These are phyloP conservation scores for Begonia loranthoides DNA, from an alignment of 306 rosid genomes.

Conservation along the genomic window DNA sequence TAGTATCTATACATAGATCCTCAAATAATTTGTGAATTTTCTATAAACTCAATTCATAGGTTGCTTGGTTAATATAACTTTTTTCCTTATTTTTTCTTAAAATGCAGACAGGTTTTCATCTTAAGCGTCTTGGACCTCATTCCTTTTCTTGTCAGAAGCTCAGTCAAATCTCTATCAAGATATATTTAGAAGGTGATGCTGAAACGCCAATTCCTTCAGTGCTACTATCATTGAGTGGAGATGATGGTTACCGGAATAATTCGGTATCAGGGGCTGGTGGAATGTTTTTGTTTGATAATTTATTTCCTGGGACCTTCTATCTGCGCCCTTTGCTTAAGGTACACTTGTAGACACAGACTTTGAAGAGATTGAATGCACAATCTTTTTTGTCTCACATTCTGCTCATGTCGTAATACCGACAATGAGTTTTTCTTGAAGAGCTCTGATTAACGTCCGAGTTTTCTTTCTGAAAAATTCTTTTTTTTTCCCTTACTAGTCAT, in stretches of 20 bases:
- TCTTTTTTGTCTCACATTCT: slow-evolving; percentile 5
- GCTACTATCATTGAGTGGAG: slow-evolving; percentile 84
- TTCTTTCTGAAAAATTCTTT: neutral
- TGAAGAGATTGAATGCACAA: neutral
- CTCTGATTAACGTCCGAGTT: neutral
- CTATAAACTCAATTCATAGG: no score
- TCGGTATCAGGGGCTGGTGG: slow-evolving; percentile 78
- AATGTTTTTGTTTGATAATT: slow-evolving; percentile 50
- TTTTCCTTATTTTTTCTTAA: slow-evolving; percentile 1
- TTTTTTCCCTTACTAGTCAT: neutral
- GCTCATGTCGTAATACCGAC: neutral
- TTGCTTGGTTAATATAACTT: slow-evolving; percentile 7
- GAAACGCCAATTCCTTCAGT: slow-evolving; percentile 75
- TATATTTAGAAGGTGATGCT: slow-evolving; percentile 57
- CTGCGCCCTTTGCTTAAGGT: slow-evolving; percentile 97
- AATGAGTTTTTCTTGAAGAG: neutral
- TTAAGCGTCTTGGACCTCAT: slow-evolving; percentile 60
- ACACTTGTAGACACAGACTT: slow-evolving; percentile 5
- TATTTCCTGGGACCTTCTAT: slow-evolving; percentile 95
- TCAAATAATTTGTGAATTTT: no score
- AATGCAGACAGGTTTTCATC: slow-evolving; percentile 81
- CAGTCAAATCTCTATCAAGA: slow-evolving; percentile 67
- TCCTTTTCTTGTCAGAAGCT: slow-evolving; percentile 96
- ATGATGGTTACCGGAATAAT: slow-evolving; percentile 91
- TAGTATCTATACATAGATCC: no score